These are phyloP conservation scores for Pholiota microspora DNA, from an alignment of 768 basidiomycete species.

Conservation along the genomic window DNA sequence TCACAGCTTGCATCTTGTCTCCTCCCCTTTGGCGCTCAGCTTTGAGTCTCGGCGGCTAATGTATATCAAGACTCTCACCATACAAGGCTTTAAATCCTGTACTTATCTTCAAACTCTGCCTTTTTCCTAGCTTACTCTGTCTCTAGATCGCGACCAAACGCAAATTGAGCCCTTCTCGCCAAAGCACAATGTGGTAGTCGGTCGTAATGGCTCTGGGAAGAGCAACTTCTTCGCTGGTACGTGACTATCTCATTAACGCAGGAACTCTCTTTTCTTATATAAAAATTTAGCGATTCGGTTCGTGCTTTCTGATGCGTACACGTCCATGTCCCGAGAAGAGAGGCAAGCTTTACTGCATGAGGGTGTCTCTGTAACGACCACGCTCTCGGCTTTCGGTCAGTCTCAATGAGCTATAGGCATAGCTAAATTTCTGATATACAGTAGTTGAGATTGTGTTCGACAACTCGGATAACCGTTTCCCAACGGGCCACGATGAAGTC, in stretches of 20 bases:
- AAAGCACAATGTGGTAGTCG: constrained; percentile 94
- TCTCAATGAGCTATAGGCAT: constrained; percentile 8
- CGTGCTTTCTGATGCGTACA: constrained; percentile 96
- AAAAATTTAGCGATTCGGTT: constrained; percentile 80
- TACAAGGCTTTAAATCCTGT: constrained; percentile 99
- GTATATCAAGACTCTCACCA: constrained; percentile 88
- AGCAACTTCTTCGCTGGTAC: constrained; percentile 96
- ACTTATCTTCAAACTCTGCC: neutral
- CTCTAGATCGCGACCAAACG: constrained; percentile 78
- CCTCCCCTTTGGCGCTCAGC: too few species aligned
- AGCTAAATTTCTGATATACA: constrained; percentile 1
- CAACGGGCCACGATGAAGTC: constrained; percentile 85
- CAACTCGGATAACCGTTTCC: constrained; percentile 92
- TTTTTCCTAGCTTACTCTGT: constrained; percentile 3
- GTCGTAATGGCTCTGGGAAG: constrained; percentile 96
- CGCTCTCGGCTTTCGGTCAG: constrained; percentile 87
- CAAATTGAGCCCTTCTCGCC: constrained; percentile 95
- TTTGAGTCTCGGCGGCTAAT: constrained; percentile 31
- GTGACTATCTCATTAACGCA: constrained; percentile 21
- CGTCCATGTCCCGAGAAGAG: constrained; percentile 92
- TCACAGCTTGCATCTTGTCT: too few species aligned
- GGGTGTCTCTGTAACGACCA: constrained; percentile 83
- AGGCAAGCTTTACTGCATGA: constrained; percentile 92
- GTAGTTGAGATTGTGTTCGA: constrained; percentile 93
- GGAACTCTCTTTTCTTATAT: neutral